Percentiles rank a stretch among this genome's conserved stretches.
Evolutionary conservation across 768 basidiomycete species (phyloP).

Genomic region (Myochromella boudieri): DNA sequence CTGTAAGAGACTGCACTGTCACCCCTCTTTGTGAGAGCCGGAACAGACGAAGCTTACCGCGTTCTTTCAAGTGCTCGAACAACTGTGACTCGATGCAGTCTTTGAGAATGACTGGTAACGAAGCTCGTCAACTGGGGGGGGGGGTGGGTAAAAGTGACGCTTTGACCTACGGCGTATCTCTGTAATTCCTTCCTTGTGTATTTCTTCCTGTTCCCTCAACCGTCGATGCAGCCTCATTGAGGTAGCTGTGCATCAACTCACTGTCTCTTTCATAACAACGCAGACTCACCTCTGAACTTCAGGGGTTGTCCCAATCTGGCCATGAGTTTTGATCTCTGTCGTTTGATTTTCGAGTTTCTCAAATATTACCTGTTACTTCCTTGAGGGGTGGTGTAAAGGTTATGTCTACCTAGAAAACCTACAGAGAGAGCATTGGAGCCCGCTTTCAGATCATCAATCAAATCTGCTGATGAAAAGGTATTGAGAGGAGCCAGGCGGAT

Average conservation of each 20-base stretch:
- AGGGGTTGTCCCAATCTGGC: constrained; percentile 35
- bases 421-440: constrained; percentile 32
- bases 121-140: background rate
- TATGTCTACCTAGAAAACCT: background rate
- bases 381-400: background rate
- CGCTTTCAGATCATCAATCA: constrained; percentile 24
- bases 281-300: constrained; percentile 46
- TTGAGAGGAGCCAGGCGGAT: constrained; percentile 16
- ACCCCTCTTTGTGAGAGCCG: background rate
- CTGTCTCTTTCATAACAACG: constrained; percentile 10
- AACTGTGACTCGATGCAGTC: constrained; percentile 44
- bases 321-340: constrained; percentile 38
- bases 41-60: constrained; percentile 33
- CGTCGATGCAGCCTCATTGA: constrained; percentile 41
- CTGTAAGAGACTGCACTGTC: constrained; percentile 30
- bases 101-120: constrained; percentile 42
- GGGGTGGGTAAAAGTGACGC: background rate
- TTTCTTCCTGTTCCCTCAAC: constrained; percentile 41
- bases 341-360: constrained; percentile 46
- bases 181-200: constrained; percentile 40
- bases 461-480: constrained; percentile 10
- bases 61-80: constrained; percentile 40
- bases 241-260: background rate
- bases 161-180: constrained; percentile 55
- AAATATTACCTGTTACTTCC: constrained; percentile 35